Evolutionary conservation across 768 basidiomycete species (phyloP), one percentile per base, ranked within the genome.

Genomic region (Suillus discolor): DNA sequence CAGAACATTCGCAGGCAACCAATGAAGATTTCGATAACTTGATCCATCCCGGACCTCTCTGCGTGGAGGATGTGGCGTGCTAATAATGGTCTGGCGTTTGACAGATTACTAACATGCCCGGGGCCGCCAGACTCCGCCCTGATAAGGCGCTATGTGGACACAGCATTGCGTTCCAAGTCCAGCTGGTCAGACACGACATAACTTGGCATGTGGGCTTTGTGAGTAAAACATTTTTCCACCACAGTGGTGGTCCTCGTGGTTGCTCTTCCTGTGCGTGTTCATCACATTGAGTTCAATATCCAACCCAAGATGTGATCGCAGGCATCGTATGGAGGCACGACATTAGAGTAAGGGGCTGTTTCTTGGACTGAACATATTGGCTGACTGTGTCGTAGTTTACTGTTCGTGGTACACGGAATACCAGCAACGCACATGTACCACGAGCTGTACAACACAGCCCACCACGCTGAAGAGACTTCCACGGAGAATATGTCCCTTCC

Each of bases 141-240:
- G 44, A 45, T 45, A 20, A 20, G 44, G 44, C 20, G 44, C 20
- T n/a, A 18, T 45, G 20, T 20, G 9, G 44, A 11, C 20, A 45
- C 44, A n/a, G 44, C 20, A 45, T 38, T 38, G 36, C 36, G 36
- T 38, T 38, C 11, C 36, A 38, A 11, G 11, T 38, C 36, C 36
- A 11, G 36, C 36, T 8, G 36, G 36, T 38, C 36, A 11, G 36
- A 38, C 36, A 38, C 36, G 2, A 60, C 18, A 8, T 42, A 12
- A 60, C 20, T 60, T 60, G 28, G 8, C 41, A 6, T 60, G 59
- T 38, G 59, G 59, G 18, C 39, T 60, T 25, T 28, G 41, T 60
- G 59, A 31, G 59, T 28, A 11, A 28, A 31, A 20, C 25, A 20
- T 42, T 60, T 18, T 42, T 60, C 41, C 18, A 28, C 25, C 25